These are phyloP conservation scores for Trichosporon inkin DNA, from an alignment of 1,284 basidiomycete species.

Conservation along the genomic window DNA sequence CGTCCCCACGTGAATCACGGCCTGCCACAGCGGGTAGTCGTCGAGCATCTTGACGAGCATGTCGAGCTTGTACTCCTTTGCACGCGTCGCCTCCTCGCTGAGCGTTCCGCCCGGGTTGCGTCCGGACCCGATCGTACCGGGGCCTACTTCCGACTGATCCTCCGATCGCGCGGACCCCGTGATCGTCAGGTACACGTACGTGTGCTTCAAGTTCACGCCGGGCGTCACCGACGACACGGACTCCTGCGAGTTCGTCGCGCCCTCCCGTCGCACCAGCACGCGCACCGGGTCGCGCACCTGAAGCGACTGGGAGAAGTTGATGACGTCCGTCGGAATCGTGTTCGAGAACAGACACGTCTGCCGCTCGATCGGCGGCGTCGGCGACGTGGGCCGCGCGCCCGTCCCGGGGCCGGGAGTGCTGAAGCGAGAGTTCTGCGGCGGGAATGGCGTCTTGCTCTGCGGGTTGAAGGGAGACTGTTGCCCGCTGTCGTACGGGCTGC, in stretches of 20 bases:
- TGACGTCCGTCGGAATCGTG: constrained; percentile 55
- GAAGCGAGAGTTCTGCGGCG: constrained; percentile 44
- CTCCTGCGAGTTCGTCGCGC: constrained; percentile 56
- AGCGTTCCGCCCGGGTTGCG: constrained; percentile 55
- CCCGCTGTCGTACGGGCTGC: constrained; percentile 48
- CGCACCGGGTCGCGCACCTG: constrained; percentile 89
- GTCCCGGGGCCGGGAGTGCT: constrained; percentile 26
- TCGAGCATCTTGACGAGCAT: constrained; percentile 89
- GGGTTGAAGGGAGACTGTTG: constrained; percentile 56
- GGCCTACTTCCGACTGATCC: constrained; percentile 58
- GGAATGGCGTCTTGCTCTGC: constrained; percentile 50
- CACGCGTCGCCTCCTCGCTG: constrained; percentile 74
- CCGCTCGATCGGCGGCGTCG: constrained; percentile 58
- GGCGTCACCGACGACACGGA: constrained; percentile 48
- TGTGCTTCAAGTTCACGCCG: constrained; percentile 76
- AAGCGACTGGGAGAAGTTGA: constrained; percentile 54
- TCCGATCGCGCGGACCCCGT: constrained; percentile 72
- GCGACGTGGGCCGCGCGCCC: constrained; percentile 14
- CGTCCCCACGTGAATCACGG: constrained; percentile 84
- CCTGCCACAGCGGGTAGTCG: constrained; percentile 65
- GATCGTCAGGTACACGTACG: constrained; percentile 87
- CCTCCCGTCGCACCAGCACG: constrained; percentile 92
- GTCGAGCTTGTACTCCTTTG: constrained; percentile 95
- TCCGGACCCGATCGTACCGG: constrained; percentile 86
- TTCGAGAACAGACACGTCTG: constrained; percentile 90